Percentiles rank a stretch among this genome's conserved stretches.
Conservation (phyloP, 495 filamentous ascomycete genomes). For the Viridothelium virens region DNA sequence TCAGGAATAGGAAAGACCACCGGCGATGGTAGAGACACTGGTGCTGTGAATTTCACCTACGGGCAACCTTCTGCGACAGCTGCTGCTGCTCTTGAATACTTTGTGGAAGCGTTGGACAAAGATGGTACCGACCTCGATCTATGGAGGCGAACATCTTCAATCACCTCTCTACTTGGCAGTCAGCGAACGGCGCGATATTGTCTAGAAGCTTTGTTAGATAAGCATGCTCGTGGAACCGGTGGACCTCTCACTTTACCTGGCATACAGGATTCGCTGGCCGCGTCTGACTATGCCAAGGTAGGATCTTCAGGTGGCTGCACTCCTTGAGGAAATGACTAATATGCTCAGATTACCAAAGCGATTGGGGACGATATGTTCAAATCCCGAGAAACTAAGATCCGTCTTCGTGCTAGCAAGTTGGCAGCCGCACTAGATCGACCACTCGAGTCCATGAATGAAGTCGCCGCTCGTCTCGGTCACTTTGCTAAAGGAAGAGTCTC, state of each 20-base stretch:
- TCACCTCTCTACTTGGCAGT: constrained; percentile 69
- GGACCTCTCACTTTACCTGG: constrained; percentile 67
- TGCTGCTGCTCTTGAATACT: constrained; percentile 50
- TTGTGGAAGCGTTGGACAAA: constrained; percentile 69
- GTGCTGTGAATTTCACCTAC: constrained; percentile 30
- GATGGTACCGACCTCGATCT: constrained; percentile 90
- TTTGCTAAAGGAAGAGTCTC: background rate
- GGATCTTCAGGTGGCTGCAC: background rate
- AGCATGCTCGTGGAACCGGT: constrained; percentile 66
- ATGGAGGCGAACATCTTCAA: constrained; percentile 79
- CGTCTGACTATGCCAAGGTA: constrained; percentile 2
- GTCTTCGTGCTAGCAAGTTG: constrained; percentile 2
- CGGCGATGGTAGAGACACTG: constrained; percentile 14
- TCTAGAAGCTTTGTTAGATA: constrained; percentile 81
- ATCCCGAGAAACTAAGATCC: background rate
- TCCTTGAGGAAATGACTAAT: background rate
- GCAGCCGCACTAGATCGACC: background rate
- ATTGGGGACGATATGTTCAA: constrained; percentile 68
- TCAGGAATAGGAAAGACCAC: background rate
- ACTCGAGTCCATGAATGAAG: background rate
- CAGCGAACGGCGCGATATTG: constrained; percentile 74
- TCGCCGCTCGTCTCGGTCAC: background rate
- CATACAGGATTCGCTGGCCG: constrained; percentile 54
- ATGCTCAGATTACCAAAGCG: constrained; percentile 29
- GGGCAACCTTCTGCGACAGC: constrained; percentile 23